These are phyloP conservation scores for Talaromyces funiculosus DNA, from an alignment of 2,329 filamentous ascomycete species.

Conservation along the genomic window DNA sequence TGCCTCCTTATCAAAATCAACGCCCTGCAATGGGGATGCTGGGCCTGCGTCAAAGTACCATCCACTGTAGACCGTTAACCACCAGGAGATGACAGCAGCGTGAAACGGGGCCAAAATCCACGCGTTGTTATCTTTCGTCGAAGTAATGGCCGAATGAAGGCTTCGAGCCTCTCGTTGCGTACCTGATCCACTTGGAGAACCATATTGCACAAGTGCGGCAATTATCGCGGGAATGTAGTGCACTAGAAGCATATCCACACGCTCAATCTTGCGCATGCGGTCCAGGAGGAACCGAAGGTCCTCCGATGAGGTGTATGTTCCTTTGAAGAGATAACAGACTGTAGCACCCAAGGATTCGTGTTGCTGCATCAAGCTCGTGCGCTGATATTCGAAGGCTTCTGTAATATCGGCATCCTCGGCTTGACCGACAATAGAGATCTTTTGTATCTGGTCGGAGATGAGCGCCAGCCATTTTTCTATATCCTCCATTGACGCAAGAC, in stretches of 20 bases:
- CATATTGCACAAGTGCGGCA: constrained; percentile 70
- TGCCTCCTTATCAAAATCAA: constrained; percentile 63
- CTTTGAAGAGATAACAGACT: constrained; percentile 70
- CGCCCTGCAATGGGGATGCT: constrained; percentile 52
- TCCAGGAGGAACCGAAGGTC: constrained; percentile 71
- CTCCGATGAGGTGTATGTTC: constrained; percentile 60
- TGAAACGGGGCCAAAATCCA: constrained; percentile 74
- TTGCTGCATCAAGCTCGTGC: constrained; percentile 74
- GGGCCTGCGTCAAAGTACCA: constrained; percentile 73
- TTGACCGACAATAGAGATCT: constrained; percentile 68
- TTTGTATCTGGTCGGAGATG: constrained; percentile 69
- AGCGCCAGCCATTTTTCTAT: constrained; percentile 72
- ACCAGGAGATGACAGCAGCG: constrained; percentile 73
- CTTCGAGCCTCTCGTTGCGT: constrained; percentile 64
- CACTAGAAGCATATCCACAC: constrained; percentile 67
- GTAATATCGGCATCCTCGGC: constrained; percentile 58
- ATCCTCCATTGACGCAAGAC: constrained; percentile 67
- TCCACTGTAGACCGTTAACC: constrained; percentile 89
- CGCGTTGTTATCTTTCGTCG: constrained; percentile 58
- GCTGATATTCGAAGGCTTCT: constrained; percentile 75
- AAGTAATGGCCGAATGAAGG: constrained; percentile 63
- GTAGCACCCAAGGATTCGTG: constrained; percentile 86
- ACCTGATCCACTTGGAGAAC: constrained; percentile 66
- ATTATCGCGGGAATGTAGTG: constrained; percentile 79
- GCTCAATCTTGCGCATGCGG: constrained; percentile 63